phyloP scores from a whole-genome alignment of 2,329 filamentous ascomycete genomes.

The Trichophyton verrucosum region DNA sequence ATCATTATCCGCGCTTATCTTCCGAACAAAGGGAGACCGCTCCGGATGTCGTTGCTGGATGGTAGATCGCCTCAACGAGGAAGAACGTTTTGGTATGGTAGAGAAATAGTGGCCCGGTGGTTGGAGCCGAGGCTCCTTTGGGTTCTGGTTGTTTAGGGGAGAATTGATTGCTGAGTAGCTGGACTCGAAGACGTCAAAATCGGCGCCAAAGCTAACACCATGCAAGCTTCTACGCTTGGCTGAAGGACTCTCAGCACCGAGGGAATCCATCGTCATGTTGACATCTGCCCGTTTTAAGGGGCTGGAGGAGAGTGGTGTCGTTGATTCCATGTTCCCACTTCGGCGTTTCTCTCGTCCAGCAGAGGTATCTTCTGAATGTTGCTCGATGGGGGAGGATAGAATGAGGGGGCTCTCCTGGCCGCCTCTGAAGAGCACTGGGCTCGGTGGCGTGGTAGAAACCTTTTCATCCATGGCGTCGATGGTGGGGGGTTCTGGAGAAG shows the following conservation, averaged over 20 bases:
- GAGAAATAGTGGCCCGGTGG: conserved; percentile 31
- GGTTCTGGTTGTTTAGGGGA: conserved; percentile 6
- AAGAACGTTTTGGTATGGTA: conserved; percentile 54
- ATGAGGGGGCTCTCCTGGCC: conserved; percentile 4
- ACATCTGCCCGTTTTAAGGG: conserved; percentile 87
- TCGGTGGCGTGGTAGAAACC: conserved; percentile 9
- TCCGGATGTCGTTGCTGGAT: conserved; percentile 70
- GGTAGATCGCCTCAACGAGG: conserved; percentile 73
- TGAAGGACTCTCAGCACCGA: conserved; percentile 55
- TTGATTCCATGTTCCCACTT: conserved; percentile 36
- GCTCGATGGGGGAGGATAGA: neutral
- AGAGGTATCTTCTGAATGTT: neutral
- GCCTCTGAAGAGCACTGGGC: conserved; percentile 1
- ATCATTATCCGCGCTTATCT: conserved; percentile 35
- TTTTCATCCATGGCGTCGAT: conserved; percentile 28
- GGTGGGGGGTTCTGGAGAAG: conserved; percentile 28
- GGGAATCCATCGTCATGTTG: conserved; percentile 73
- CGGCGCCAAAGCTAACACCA: conserved; percentile 49
- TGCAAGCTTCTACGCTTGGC: conserved; percentile 85
- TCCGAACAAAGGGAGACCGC: conserved; percentile 42
- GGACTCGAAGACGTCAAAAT: conserved; percentile 65
- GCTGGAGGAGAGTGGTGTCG: conserved; percentile 50
- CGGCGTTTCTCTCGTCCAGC: conserved; percentile 38
- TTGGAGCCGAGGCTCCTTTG: conserved; percentile 19
- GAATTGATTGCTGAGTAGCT: conserved; percentile 21